phyloP scores from a whole-genome alignment of 768 basidiomycete species.

The Mycena vitilis region DNA sequence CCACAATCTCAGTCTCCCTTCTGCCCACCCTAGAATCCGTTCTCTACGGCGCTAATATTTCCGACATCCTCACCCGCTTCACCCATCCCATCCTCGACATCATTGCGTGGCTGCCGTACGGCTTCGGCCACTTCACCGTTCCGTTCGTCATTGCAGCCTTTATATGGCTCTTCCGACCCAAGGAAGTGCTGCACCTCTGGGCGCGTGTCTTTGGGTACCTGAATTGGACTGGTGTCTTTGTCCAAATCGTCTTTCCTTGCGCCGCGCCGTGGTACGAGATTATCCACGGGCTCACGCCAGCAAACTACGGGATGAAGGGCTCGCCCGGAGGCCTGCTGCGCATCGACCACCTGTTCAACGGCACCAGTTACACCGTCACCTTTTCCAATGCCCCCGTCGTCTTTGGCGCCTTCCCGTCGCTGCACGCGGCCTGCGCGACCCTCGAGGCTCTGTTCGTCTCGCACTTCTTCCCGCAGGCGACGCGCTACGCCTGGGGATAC shows the following conservation, averaged over 20 bases:
- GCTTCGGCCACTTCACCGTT: conserved; percentile 89
- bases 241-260: conserved; percentile 91
- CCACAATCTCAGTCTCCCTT: conserved; percentile 89
- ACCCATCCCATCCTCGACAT: conserved; percentile 94
- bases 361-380: conserved; percentile 77
- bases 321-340: conserved; percentile 93
- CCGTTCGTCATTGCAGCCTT: conserved; percentile 90
- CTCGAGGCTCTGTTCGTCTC: conserved; percentile 93
- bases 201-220: conserved; percentile 91
- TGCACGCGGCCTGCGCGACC: conserved; percentile 92
- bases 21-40: conserved; percentile 96
- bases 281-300: conserved; percentile 95
- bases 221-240: conserved; percentile 88
- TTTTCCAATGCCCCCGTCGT: conserved; percentile 93
- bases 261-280: conserved; percentile 98
- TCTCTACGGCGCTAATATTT: conserved; percentile 97
- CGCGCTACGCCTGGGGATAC: conserved; percentile 83
- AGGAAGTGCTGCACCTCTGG: conserved; percentile 85
- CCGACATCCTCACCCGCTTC: conserved; percentile 94
- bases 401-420: conserved; percentile 96
- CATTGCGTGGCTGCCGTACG: conserved; percentile 96
- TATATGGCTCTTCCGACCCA: conserved; percentile 90
- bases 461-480: conserved; percentile 90
- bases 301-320: conserved; percentile 91
- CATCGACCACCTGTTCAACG: conserved; percentile 89